Base-by-base conservation (phyloP, 169 alveolate species). In the Plasmodium reichenowi region DNA sequence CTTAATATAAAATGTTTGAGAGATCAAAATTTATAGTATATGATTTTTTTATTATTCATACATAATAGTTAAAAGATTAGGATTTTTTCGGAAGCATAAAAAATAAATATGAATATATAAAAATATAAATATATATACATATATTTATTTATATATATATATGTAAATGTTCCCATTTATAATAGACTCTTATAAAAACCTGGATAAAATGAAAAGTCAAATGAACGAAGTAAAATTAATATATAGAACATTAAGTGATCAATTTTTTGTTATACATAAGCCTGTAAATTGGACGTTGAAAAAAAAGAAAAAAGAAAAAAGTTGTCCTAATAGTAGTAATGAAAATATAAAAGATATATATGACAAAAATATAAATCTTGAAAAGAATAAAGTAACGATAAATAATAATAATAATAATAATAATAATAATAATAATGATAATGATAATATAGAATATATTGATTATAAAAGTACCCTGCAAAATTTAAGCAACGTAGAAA, bases 221-320 rank as follows among this genome's bases (percentile, higher is more conserved):
- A 86, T 56, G 54, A 86, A 64, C 24, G 92, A 86, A 64, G 60
- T 64, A 17, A 86, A 26, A 54, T 52, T 86, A 38, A 62, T 86
- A 43, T 86, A 86, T 74, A 38, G 92, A 71, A 86, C 63, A n/a
- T 56, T 86, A 71, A 45, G 56, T 58, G 92, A 86, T 15, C 58
- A 70, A 26, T 86, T 86, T 66, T 86, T 86, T 72, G 71, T 86
- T 52, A 86, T 86, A 48, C 59, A 86, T 67, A 86, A 86, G 26
- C 92, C 92, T 72, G 92, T 86, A 22, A 70, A 86, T 17, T 86
- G 92, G 92, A 72, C 87, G 5, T 66, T 86, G 50, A 72, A 58
- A 26, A 72, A 54, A 62, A 86, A 66, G 38, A 71, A 62, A 86
- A 48, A 56, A 29, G 43, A 38, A 6, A 15, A 24, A 9, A 20